Evolutionary conservation across 2,329 filamentous ascomycete species (phyloP).

Genomic region (Trichoderma sp.): DNA sequence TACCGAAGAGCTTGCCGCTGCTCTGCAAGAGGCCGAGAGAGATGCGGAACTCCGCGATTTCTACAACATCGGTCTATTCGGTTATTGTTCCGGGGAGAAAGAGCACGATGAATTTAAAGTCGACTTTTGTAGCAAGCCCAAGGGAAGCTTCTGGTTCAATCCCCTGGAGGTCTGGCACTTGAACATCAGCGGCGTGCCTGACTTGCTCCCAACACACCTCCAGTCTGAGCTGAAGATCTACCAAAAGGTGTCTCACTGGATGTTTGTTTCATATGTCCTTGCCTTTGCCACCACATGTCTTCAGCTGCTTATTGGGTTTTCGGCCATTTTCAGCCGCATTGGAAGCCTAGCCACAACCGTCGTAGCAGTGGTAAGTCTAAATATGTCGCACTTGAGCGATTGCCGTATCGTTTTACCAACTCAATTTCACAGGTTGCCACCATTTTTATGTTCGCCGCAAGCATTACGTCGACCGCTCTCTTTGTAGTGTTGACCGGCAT

Average conservation of each 20-base stretch:
- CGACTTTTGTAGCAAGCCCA: slow-evolving; percentile 11
- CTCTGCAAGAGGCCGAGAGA: slow-evolving; percentile 4
- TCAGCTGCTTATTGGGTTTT: slow-evolving; percentile 3
- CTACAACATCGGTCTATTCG: slow-evolving; percentile 9
- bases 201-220: slow-evolving; percentile 2
- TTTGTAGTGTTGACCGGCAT: not conserved
- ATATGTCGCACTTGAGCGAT: not conserved
- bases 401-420: not conserved
- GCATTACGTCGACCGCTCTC: not conserved
- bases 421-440: not conserved
- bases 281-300: not conserved
- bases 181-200: not conserved
- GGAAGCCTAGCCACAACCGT: slow-evolving; percentile 6
- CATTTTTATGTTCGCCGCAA: slow-evolving; percentile 1
- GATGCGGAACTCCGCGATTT: slow-evolving; percentile 1
- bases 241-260: slow-evolving; percentile 15
- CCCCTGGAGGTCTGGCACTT: slow-evolving; percentile 12
- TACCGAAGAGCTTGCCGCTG: slow-evolving; percentile 6
- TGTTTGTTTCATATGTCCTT: slow-evolving; percentile 14
- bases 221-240: slow-evolving; percentile 5
- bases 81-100: slow-evolving; percentile 10
- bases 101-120: not conserved
- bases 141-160: slow-evolving; percentile 16
- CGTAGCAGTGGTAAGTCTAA: not conserved
- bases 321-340: slow-evolving; percentile 10